Percentiles rank a stretch among this genome's conserved stretches.
Conservation (phyloP, 129 eudicot genomes). For the Ambrosia trifida region DNA sequence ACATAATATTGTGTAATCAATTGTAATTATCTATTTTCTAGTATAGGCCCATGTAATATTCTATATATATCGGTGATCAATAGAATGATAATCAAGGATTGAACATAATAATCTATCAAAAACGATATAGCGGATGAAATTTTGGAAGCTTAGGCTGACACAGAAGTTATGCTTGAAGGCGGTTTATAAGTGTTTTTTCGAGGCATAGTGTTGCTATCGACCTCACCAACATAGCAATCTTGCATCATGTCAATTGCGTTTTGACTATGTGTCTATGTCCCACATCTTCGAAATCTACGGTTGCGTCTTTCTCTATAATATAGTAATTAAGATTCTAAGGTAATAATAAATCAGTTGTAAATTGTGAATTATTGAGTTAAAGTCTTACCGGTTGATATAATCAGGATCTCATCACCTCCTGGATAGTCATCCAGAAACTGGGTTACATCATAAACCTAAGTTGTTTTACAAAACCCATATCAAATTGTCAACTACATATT, state of each 20-base stretch:
- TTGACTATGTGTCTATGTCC: conserved; percentile 71
- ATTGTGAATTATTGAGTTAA: not conserved
- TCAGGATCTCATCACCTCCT: conserved; percentile 74
- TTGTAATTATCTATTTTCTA: no score
- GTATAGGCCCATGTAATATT: no score
- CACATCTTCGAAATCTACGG: conserved; percentile 76
- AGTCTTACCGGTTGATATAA: conserved; percentile 56
- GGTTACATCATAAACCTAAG: conserved; percentile 72
- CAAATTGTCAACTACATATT: not conserved
- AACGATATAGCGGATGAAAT: no score
- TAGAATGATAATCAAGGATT: no score
- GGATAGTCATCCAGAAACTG: conserved; percentile 81
- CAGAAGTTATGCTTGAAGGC: conserved; percentile 26
- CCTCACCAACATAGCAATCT: conserved; percentile 59
- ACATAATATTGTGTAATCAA: no score
- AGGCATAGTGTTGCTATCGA: conserved; percentile 50
- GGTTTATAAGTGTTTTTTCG: conserved; percentile 17
- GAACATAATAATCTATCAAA: no score
- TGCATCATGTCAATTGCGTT: conserved; percentile 53
- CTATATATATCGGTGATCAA: no score
- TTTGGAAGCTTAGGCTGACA: conserved; percentile 30
- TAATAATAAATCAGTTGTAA: not conserved
- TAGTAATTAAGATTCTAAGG: not conserved
- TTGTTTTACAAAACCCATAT: not conserved
- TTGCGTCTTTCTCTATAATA: conserved; percentile 79